Percentiles rank a stretch among this genome's conserved stretches.
Evolutionary conservation across 805 yeast species (phyloP).

Genomic region (Candida ascalaphidarum): DNA sequence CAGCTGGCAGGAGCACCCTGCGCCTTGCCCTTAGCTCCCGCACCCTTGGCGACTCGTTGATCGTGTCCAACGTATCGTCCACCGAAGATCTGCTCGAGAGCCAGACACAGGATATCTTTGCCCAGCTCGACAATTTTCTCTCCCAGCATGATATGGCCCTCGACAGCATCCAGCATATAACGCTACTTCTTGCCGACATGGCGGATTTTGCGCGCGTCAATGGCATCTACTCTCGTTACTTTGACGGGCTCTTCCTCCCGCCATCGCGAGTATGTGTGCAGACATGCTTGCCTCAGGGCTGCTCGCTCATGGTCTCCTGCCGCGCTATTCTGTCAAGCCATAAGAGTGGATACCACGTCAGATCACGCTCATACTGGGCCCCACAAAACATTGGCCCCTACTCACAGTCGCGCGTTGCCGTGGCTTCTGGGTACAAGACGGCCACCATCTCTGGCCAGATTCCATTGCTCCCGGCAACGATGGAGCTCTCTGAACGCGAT

Average conservation of each 20-base stretch:
- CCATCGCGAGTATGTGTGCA: constrained; percentile 87
- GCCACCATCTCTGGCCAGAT: constrained; percentile 84
- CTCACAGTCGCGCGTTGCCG: constrained; percentile 68
- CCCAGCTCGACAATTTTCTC: constrained; percentile 29
- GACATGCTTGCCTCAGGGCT: constrained; percentile 34
- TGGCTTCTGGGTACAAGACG: constrained; percentile 26
- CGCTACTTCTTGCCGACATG: constrained; percentile 61
- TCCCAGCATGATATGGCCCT: constrained; percentile 18
- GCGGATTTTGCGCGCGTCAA: constrained; percentile 54
- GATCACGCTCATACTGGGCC: constrained; percentile 95
- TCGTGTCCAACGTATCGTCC: constrained; percentile 22
- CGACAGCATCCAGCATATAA: constrained; percentile 48
- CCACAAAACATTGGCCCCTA: constrained; percentile 98
- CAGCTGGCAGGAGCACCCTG: background rate
- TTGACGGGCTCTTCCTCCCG: constrained; percentile 53
- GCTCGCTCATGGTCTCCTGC: constrained; percentile 52
- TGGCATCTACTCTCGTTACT: constrained; percentile 45
- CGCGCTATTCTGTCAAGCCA: constrained; percentile 27
- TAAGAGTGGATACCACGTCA: constrained; percentile 77
- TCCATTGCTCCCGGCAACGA: constrained; percentile 66
- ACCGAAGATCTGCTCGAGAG: constrained; percentile 7
- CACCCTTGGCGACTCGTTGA: constrained; percentile 5
- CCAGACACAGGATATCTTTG: constrained; percentile 46
- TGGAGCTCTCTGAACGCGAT: constrained; percentile 35
- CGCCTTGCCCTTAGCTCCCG: background rate